Percentiles rank a stretch among this genome's conserved stretches.
These are phyloP conservation scores for Venturia effusa DNA, from an alignment of 2,329 filamentous ascomycete genomes.

Conservation along the genomic window DNA sequence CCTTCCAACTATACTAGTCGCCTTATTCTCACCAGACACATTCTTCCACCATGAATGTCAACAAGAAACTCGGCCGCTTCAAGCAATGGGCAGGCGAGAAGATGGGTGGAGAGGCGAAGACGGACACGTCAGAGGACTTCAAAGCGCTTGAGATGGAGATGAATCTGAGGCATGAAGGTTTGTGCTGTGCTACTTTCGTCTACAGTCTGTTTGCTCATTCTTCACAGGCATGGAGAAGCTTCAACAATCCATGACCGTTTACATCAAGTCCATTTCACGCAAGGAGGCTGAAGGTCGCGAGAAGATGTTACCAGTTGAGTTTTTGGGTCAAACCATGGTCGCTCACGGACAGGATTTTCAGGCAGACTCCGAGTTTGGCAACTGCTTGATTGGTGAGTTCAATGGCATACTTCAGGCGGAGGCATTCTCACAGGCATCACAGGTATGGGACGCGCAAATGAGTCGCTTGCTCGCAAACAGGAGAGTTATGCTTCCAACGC, in stretches of 20 bases:
- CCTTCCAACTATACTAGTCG: not conserved
- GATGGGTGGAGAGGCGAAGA: constrained; percentile 87
- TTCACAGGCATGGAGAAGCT: constrained; percentile 74
- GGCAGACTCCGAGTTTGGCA: constrained; percentile 79
- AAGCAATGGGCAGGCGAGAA: constrained; percentile 98
- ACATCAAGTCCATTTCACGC: constrained; percentile 78
- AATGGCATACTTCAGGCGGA: not conserved
- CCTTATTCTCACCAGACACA: not conserved
- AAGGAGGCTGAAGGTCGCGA: constrained; percentile 81
- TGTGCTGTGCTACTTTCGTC: constrained; percentile 20
- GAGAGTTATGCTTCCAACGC: constrained; percentile 71
- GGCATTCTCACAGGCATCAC: constrained; percentile 12
- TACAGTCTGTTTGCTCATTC: not conserved
- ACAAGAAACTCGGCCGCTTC: constrained; percentile 88
- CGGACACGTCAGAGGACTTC: constrained; percentile 80
- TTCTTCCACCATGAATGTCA: constrained; percentile 44
- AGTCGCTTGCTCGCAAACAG: constrained; percentile 75
- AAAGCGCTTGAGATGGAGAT: constrained; percentile 84
- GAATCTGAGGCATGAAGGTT: constrained; percentile 79
- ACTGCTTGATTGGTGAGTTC: constrained; percentile 45
- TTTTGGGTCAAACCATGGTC: constrained; percentile 78
- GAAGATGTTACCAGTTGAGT: constrained; percentile 68
- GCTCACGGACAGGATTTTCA: constrained; percentile 88
- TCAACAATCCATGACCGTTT: constrained; percentile 73
- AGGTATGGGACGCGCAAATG: constrained; percentile 77